Evolutionary conservation across 805 yeast species (phyloP).

Genomic region (Candida corydali): DNA sequence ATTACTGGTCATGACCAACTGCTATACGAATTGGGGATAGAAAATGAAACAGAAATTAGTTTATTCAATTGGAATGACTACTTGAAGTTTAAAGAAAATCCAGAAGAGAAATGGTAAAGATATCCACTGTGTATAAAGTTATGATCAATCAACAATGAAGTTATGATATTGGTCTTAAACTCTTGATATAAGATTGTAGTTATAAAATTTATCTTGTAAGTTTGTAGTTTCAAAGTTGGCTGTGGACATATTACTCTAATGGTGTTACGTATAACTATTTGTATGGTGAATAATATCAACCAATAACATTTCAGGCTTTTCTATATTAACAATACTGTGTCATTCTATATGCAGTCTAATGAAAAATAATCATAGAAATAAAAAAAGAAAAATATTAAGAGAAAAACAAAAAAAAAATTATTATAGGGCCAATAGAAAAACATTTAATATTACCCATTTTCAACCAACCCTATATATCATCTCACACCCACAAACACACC

Average conservation of each 20-base stretch:
- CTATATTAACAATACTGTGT: constrained; percentile 22
- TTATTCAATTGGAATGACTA: constrained; percentile 70
- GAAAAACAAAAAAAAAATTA: background rate
- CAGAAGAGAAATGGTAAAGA: constrained; percentile 82
- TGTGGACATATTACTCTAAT: too few relatives aligned
- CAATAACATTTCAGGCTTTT: constrained; percentile 38
- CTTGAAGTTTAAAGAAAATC: constrained; percentile 66
- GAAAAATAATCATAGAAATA: constrained; percentile 3
- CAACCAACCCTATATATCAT: too few relatives aligned
- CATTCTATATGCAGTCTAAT: constrained; percentile 6
- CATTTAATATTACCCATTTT: background rate
- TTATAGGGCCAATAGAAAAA: constrained; percentile 5
- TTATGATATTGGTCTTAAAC: too few relatives aligned
- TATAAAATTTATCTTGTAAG: too few relatives aligned
- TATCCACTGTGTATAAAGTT: too few relatives aligned
- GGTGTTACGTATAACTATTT: too few relatives aligned
- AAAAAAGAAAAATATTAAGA: constrained; percentile 3
- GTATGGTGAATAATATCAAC: too few relatives aligned
- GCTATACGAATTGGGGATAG: constrained; percentile 42
- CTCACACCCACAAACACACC: too few relatives aligned
- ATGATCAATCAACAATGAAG: too few relatives aligned
- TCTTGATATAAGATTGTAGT: too few relatives aligned
- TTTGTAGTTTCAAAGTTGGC: background rate
- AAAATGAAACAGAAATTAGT: constrained; percentile 90
- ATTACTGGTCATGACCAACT: constrained; percentile 11